These are phyloP conservation scores for Fraxinus sp. DNA, from an alignment of 305 asterid species.

Conservation along the genomic window DNA sequence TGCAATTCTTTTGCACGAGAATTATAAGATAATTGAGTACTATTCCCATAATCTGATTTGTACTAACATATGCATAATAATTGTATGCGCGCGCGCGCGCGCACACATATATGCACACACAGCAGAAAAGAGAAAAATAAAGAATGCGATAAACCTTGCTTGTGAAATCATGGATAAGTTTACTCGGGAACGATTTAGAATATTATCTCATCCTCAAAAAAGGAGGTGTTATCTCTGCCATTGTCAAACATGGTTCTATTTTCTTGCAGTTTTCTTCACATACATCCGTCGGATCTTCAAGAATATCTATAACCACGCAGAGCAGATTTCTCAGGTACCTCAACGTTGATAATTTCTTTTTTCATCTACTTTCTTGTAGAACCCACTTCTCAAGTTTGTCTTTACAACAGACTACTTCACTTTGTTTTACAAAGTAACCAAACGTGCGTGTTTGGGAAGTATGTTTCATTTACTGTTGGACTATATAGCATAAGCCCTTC, in stretches of 20 bases:
- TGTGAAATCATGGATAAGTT: neutral
- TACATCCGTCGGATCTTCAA: slow-evolving; percentile 80
- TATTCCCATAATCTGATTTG: neutral
- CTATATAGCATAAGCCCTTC: neutral
- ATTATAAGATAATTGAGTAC: neutral
- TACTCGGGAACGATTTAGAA: neutral
- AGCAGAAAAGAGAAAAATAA: neutral
- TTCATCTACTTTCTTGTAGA: neutral
- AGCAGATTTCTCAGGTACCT: slow-evolving; percentile 81
- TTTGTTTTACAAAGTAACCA: neutral
- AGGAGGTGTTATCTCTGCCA: slow-evolving; percentile 1
- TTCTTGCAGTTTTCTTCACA: slow-evolving; percentile 73
- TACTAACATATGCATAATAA: neutral
- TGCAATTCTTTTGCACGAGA: neutral
- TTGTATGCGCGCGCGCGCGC: neutral
- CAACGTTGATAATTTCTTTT: neutral
- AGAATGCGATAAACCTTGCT: neutral
- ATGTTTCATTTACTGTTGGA: neutral
- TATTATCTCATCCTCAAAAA: neutral
- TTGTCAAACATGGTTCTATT: slow-evolving; percentile 3
- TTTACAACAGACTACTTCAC: neutral
- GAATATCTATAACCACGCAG: slow-evolving; percentile 75
- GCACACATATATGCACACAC: neutral
- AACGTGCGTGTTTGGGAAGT: neutral
- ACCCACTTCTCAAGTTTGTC: neutral